These are phyloP conservation scores for Suillus occidentalis DNA, from an alignment of 768 basidiomycete genomes.

Conservation along the genomic window DNA sequence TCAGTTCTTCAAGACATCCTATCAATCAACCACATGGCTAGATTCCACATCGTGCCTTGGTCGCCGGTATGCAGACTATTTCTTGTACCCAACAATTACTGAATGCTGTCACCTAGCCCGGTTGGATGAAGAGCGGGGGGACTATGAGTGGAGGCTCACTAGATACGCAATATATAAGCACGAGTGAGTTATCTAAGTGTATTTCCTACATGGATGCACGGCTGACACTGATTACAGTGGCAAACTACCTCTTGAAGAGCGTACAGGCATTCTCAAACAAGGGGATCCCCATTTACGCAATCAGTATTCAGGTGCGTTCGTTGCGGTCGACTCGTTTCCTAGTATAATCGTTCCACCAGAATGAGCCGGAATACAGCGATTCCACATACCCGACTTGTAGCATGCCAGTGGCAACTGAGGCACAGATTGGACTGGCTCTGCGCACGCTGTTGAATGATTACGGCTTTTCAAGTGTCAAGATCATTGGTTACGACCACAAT, in stretches of 20 bases:
- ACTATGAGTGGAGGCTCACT: constrained; percentile 70
- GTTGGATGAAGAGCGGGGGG: constrained; percentile 73
- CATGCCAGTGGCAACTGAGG: constrained; percentile 56
- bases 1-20: constrained; percentile 63
- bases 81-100: too few relatives aligned
- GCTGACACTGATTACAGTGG: constrained; percentile 43
- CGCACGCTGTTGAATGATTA: constrained; percentile 62
- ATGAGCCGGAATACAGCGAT: constrained; percentile 54
- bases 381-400: constrained; percentile 67
- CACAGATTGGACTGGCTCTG: constrained; percentile 54
- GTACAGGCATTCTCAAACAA: constrained; percentile 66
- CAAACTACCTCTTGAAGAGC: constrained; percentile 69
- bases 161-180: constrained; percentile 43
- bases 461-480: constrained; percentile 55
- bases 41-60: constrained; percentile 68
- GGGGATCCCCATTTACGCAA: constrained; percentile 61
- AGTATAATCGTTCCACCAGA: constrained; percentile 34
- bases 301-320: constrained; percentile 49
- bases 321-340: background rate
- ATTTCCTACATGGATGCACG: background rate
- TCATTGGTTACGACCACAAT: constrained; percentile 75
- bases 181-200: constrained; percentile 41
- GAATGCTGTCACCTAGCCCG: constrained; percentile 47
- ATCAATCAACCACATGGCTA: constrained; percentile 51
- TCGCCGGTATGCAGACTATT: constrained; percentile 53